Base-by-base conservation (phyloP, 768 basidiomycete species). In the Phallus indusiatus region DNA sequence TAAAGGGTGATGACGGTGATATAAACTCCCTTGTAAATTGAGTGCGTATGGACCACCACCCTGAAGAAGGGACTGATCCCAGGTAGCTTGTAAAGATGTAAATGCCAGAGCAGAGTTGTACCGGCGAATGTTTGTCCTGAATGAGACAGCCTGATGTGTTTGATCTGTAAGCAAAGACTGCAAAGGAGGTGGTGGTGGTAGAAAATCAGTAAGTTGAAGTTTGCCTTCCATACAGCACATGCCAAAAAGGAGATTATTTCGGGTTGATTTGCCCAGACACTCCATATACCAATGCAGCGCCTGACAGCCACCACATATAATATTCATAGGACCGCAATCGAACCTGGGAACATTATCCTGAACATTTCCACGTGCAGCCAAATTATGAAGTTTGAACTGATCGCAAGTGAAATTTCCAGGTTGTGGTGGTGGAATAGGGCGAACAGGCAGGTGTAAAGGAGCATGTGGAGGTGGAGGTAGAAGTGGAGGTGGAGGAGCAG, bases 41-140 rank as follows among this genome's bases (percentile, higher is more conserved):
- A 74, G 76, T 10, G 72, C 65, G 12, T 67, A 71, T 4, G 71
- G 69, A 0, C 72, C 72, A 64, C 65, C 33, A 72, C 54, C 2
- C 60, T 55, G 14, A n/a, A n/a, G n/a, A n/a, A n/a, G n/a, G n/a
- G n/a, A n/a, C n/a, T 68, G 36, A 58, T 76, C 73, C 28, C 71
- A 62, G 4, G 62, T 53, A 1, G 71, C 70, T 10, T 70, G 70
- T 0, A 77, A 28, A 0, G 75, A 77, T 0, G 72, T 74, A 55
- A 77, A 76, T 0, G 75, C 65, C 50, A 78, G 65, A 1, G 77
- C 70, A 37, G 64, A 62, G 55, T 79, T 80, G 47, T 78, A 78
- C 24, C 73, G 70, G 11, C 70, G 63, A 7, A 77, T 75, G 5
- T 76, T 64, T 5, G 63, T 56, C 1, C 68, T 42, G 28, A 76